phyloP scores from a whole-genome alignment of 2,329 filamentous ascomycete species.

The Curvularia hawaiiensis region DNA sequence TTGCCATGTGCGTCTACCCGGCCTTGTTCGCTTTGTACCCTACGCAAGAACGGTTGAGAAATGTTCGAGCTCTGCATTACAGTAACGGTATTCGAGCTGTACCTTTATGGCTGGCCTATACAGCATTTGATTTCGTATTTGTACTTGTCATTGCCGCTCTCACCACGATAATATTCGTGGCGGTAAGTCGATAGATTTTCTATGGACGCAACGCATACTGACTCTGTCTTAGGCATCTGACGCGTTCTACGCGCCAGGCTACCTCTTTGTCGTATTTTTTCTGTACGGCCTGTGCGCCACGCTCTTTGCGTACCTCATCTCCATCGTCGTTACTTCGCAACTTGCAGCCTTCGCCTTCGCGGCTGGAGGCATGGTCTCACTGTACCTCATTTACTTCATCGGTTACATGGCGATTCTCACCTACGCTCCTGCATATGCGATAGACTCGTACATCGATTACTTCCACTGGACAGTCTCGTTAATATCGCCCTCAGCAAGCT shows the following conservation, averaged over 20 bases:
- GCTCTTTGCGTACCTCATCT: constrained; percentile 79
- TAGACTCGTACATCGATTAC: constrained; percentile 70
- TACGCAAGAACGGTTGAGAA: constrained; percentile 78
- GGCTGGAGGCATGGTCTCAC: constrained; percentile 71
- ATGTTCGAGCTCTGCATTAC: constrained; percentile 85
- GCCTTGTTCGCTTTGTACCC: constrained; percentile 90
- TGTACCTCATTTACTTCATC: constrained; percentile 57
- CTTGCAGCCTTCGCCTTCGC: constrained; percentile 84
- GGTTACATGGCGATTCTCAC: constrained; percentile 66
- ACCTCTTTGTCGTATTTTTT: constrained; percentile 80
- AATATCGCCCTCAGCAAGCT: constrained; percentile 77
- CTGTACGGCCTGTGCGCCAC: constrained; percentile 81
- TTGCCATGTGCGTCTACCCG: constrained; percentile 78
- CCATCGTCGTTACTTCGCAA: constrained; percentile 78
- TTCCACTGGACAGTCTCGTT: constrained; percentile 77
- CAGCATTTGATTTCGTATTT: constrained; percentile 78
- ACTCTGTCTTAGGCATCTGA: constrained; percentile 52
- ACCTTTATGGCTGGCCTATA: constrained; percentile 85
- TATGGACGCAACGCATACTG: constrained; percentile 9
- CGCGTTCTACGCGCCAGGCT: constrained; percentile 79
- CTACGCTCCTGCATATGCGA: constrained; percentile 70
- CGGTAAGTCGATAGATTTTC: constrained; percentile 34
- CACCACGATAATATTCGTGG: constrained; percentile 71
- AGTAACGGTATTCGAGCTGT: constrained; percentile 85
- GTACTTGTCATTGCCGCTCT: constrained; percentile 70